Conservation (phyloP, 2,329 filamentous ascomycete species). For the Ascochyta fabae region DNA sequence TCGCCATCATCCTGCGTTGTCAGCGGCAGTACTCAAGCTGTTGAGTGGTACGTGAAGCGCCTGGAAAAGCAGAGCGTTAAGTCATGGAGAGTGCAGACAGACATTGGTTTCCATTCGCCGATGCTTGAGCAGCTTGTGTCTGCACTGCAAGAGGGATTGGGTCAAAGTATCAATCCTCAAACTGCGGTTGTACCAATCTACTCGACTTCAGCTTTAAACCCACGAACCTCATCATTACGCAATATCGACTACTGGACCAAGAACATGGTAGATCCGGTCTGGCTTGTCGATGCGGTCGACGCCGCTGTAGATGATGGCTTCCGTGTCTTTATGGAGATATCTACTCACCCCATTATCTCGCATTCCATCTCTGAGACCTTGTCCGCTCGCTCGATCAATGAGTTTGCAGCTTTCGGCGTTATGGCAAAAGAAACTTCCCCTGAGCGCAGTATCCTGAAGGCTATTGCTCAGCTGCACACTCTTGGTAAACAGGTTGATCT, state of each 20-base stretch:
- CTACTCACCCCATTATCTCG: constrained; percentile 51
- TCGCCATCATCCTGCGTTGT: constrained; percentile 49
- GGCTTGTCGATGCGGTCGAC: constrained; percentile 46
- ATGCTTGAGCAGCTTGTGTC: constrained; percentile 42
- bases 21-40: constrained; percentile 32
- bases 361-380: constrained; percentile 54
- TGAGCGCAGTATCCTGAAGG: constrained; percentile 34
- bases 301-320: constrained; percentile 49
- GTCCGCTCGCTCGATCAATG: constrained; percentile 38
- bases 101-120: constrained; percentile 53
- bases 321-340: constrained; percentile 52
- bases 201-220: constrained; percentile 43
- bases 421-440: constrained; percentile 39
- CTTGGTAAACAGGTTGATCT: constrained; percentile 41
- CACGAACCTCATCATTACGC: constrained; percentile 31
- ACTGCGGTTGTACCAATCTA: constrained; percentile 41
- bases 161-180: constrained; percentile 17
- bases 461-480: constrained; percentile 39
- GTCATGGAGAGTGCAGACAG: constrained; percentile 47
- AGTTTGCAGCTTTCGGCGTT: constrained; percentile 41
- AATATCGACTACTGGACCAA: constrained; percentile 48
- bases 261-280: constrained; percentile 52
- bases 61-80: constrained; percentile 37
- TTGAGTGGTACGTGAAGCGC: constrained; percentile 27
- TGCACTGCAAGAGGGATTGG: constrained; percentile 32